Percentiles rank a stretch among this genome's conserved stretches.
phyloP scores from a whole-genome alignment of 805 yeast genomes.

The Wickerhamiella qilinensis region DNA sequence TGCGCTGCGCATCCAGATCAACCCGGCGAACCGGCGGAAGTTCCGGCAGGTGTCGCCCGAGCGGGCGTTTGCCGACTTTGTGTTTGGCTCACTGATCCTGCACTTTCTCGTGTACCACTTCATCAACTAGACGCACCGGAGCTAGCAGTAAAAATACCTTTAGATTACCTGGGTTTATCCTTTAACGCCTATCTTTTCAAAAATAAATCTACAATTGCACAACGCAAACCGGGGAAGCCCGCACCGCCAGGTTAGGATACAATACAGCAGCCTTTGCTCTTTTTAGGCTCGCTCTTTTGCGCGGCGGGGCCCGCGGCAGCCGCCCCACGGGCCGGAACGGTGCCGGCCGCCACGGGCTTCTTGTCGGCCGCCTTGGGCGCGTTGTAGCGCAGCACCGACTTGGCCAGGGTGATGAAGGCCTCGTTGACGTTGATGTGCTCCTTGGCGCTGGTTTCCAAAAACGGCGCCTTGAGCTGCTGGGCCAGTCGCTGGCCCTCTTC shows the following conservation, averaged over 20 bases:
- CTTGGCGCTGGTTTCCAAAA: slow-evolving; percentile 88
- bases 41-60: slow-evolving; percentile 33
- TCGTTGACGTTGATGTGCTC: slow-evolving; percentile 80
- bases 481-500: slow-evolving; percentile 79
- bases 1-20: slow-evolving; percentile 54
- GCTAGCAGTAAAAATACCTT: background rate
- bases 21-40: slow-evolving; percentile 23
- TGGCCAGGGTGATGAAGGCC: slow-evolving; percentile 43
- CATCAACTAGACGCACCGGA: slow-evolving; percentile 38
- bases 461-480: slow-evolving; percentile 41
- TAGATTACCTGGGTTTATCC: too few species aligned
- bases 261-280: slow-evolving; percentile 6
- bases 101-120: slow-evolving; percentile 86
- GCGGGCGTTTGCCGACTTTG: slow-evolving; percentile 74
- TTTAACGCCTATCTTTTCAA: too few species aligned
- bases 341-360: background rate
- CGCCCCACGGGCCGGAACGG: background rate
- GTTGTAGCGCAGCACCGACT: slow-evolving; percentile 16
- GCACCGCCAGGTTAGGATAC: slow-evolving; percentile 1
- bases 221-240: too few species aligned
- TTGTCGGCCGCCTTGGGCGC: slow-evolving; percentile 3
- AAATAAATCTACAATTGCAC: background rate
- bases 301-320: slow-evolving; percentile 1
- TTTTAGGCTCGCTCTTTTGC: background rate
- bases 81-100: slow-evolving; percentile 70